phyloP scores from a whole-genome alignment of 169 alveolate genomes.

The Plasmodium ovale region DNA sequence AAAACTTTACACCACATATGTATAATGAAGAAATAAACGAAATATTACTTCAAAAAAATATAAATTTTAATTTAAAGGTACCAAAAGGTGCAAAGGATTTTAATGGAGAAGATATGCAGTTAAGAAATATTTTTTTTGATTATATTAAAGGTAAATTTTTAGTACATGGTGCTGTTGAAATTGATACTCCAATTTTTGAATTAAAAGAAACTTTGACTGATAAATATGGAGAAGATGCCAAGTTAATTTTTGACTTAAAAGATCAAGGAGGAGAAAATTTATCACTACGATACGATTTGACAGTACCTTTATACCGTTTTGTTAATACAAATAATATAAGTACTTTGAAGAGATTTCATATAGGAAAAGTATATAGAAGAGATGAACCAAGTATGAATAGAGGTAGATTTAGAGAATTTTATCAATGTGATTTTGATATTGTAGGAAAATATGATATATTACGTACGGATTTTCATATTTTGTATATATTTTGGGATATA shows the following conservation, averaged over 20 bases:
- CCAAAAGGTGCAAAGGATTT: conserved; percentile 97
- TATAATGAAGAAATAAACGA: conserved; percentile 29
- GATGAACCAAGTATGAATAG: conserved; percentile 97
- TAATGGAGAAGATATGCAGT: conserved; percentile 93
- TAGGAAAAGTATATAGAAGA: conserved; percentile 97
- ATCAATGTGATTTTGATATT: conserved; percentile 98
- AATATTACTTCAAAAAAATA: conserved; percentile 81
- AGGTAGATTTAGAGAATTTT: conserved; percentile 98
- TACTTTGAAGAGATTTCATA: conserved; percentile 94
- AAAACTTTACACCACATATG: conserved; percentile 24
- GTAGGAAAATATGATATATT: conserved; percentile 93
- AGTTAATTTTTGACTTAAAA: conserved; percentile 95
- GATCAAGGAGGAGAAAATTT: conserved; percentile 98
- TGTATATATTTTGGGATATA: conserved; percentile 91
- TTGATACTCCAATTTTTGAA: conserved; percentile 99
- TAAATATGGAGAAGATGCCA: conserved; percentile 97
- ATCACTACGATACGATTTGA: conserved; percentile 96
- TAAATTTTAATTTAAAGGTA: conserved; percentile 89
- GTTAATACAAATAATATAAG: conserved; percentile 91
- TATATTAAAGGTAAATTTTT: conserved; percentile 90
- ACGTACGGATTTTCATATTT: conserved; percentile 96
- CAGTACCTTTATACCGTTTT: conserved; percentile 98
- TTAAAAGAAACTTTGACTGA: conserved; percentile 95
- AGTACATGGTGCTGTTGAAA: conserved; percentile 97
- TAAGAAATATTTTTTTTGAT: conserved; percentile 91